Evolutionary conservation across 2,329 filamentous ascomycete genomes (phyloP).

Genomic region (Emydomyces testavorans): DNA sequence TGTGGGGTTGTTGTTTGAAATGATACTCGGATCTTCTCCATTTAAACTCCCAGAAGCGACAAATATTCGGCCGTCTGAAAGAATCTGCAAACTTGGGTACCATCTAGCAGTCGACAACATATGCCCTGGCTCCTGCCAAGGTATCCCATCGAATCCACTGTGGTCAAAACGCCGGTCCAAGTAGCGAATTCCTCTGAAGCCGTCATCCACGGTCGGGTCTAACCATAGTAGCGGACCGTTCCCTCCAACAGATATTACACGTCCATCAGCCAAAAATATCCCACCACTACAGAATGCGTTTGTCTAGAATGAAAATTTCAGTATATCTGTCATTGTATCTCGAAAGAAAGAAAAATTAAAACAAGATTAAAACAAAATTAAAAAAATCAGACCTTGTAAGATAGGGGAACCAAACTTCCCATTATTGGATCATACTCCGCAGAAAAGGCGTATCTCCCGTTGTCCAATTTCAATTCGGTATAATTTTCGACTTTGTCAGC

Average conservation of each 20-base stretch:
- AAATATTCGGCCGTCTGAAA: slow-evolving; percentile 47
- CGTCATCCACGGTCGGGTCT: slow-evolving; percentile 48
- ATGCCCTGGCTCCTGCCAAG: slow-evolving; percentile 47
- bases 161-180: slow-evolving; percentile 39
- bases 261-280: slow-evolving; percentile 47
- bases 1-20: slow-evolving; percentile 51
- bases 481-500: slow-evolving; percentile 54
- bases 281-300: slow-evolving; percentile 54
- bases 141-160: slow-evolving; percentile 37
- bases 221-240: slow-evolving; percentile 46
- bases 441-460: slow-evolving; percentile 49
- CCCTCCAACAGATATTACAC: slow-evolving; percentile 45
- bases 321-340: not conserved
- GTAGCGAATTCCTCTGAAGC: slow-evolving; percentile 48
- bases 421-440: slow-evolving; percentile 47
- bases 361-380: no score
- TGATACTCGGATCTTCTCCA: slow-evolving; percentile 44
- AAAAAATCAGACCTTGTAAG: slow-evolving; percentile 32
- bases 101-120: slow-evolving; percentile 45
- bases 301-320: slow-evolving; percentile 27
- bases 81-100: slow-evolving; percentile 50
- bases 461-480: slow-evolving; percentile 43
- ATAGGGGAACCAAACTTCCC: slow-evolving; percentile 37
- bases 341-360: not conserved
- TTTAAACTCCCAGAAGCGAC: slow-evolving; percentile 51